Evolutionary conservation across 2,329 filamentous ascomycete genomes (phyloP), one percentile per base, ranked within the genome.

Genomic region (Hypoxylon sp.): DNA sequence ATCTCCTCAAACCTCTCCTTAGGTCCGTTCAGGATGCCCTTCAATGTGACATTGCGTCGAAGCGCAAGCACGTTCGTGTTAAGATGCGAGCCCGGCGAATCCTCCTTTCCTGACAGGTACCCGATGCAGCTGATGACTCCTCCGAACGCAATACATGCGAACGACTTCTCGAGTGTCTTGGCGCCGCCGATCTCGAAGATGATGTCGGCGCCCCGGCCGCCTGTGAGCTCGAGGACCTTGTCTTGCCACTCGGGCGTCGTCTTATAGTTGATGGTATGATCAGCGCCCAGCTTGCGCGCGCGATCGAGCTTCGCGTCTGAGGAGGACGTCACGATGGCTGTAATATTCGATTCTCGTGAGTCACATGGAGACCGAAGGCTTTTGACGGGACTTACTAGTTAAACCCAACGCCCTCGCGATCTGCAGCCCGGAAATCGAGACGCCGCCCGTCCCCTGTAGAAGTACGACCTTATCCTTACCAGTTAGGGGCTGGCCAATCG

Each of bases 1-100:
- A 87, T 86, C 76, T 88, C 85, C 75, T 85, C 83, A 61, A 87
- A 84, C 41, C 83, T 78, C 66, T 87, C 85, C 67, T 82, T 83
- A 0, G 87, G 86, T 0, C 87, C 87, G 72, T 89, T 88, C 29
- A 88, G 68, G 6, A 89, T 85, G 0, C 87, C 77, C 70, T 79
- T 81, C 54, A 79, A 67, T 9, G 78, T 80, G 34, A 78, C 76
- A 54, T 81, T 80, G 34, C 76, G 67, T 43, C 71, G 67, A 3
- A 78, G 60, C 6, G 79, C 79, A 5, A 80, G 76, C 11, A 90
- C 75, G 68, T 89, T 90, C 9, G 84, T 83, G 68, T 89, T 88
- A 27, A 83, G 75, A 25, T 83, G 76, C 75, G 87, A 83, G 0
- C 81, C 81, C 1, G 77, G 75, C 0, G 78, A 79, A 67, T 88